Evolutionary conservation across 805 yeast species (phyloP), one percentile per base, ranked within the genome.

Genomic region (Teunomyces atbi): DNA sequence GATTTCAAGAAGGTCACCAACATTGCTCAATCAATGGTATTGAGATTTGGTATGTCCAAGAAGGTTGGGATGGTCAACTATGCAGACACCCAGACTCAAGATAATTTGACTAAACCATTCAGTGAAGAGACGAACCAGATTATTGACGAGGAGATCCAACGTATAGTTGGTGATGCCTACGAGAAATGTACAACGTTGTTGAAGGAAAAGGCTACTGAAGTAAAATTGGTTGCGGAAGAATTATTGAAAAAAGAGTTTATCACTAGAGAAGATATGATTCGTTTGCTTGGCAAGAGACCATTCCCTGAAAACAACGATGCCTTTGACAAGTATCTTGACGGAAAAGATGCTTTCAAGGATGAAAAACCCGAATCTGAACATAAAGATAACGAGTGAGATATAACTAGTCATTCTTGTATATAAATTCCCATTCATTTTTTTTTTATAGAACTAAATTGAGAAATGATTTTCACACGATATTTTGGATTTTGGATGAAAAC

Each of bases 1-100:
- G 99, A 94, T 66, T 91, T 94, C 74, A 89, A 92, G 64, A 94
- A 94, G 65, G 96, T 94, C 18, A 92, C 98, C 0, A 82, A 82
- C 47, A 89, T 94, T 80, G 98, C 98, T 1, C 86, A 84, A 41
- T 81, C 86, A 21, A 94, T 94, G 99, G 96, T 95, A 19, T 79
- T 92, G 38, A 81, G 83, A 51, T 78, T 89, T 59, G 99, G 99
- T 45, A 94, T 94, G 99, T 83, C 92, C 4, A 65, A 76, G 20
- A 84, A 85, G 62, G 77, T 94, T 35, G 99, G 99, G n/a, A 82
- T 86, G 62, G 83, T 90, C 45, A 78, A 82, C 40, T 77, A 77
- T 53, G 87, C 82, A 59, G 95, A 87, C 55, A 81, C 82, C 52
- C 84, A 76, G 49, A 77, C 79, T 55, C 84, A 85, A 27, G 79